Evolutionary conservation across 768 basidiomycete genomes (phyloP).

Genomic region (Pleurotus cornucopiae): DNA sequence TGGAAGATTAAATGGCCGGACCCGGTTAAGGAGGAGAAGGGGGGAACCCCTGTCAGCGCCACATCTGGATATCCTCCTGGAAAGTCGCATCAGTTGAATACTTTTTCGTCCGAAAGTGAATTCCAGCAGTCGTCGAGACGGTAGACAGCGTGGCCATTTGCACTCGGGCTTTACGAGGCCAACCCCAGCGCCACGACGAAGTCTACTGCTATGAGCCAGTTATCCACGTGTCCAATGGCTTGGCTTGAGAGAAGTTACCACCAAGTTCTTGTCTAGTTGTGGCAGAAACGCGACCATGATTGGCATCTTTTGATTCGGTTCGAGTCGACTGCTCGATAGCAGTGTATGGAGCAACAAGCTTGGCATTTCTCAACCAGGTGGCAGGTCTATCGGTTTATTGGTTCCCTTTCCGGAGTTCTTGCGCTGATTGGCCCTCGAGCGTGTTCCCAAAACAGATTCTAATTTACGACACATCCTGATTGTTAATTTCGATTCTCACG

Average conservation of each 20-base stretch:
- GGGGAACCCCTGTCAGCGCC: too few relatives aligned
- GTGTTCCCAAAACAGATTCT: neutral
- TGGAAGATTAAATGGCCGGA: neutral
- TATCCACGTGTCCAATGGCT: too few relatives aligned
- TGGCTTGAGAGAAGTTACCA: neutral
- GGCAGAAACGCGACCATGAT: too few relatives aligned
- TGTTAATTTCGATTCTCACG: slow-evolving; percentile 14
- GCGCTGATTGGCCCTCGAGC: slow-evolving; percentile 5
- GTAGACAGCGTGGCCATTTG: neutral
- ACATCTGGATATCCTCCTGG: too few relatives aligned
- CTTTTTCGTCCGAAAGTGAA: too few relatives aligned
- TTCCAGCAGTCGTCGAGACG: too few relatives aligned
- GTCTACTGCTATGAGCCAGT: too few relatives aligned
- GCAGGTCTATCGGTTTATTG: neutral
- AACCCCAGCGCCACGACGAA: neutral
- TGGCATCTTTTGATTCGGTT: too few relatives aligned
- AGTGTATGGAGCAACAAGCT: neutral
- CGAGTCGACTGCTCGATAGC: too few relatives aligned
- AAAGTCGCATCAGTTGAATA: too few relatives aligned
- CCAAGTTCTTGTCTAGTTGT: neutral
- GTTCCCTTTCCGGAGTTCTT: slow-evolving; percentile 5
- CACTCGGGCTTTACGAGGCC: neutral
- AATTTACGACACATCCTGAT: neutral
- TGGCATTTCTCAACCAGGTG: neutral
- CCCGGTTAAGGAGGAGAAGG: neutral